These are phyloP conservation scores for Xylaria digitata DNA, from an alignment of 2,329 filamentous ascomycete species.

Conservation along the genomic window DNA sequence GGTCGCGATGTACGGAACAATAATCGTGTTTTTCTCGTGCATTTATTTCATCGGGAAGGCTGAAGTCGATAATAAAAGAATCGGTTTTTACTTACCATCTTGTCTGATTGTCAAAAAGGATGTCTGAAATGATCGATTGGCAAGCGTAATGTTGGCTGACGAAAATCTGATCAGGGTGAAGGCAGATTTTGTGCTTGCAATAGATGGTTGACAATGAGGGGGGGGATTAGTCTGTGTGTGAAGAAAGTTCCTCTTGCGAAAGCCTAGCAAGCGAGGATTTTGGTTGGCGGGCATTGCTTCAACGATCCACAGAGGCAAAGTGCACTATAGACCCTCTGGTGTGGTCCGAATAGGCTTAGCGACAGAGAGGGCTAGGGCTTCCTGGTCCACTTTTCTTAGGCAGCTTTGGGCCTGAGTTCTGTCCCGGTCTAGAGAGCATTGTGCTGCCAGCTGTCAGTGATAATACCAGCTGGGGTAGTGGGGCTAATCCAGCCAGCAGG, in stretches of 20 bases:
- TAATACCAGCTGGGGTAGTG: constrained; percentile 24
- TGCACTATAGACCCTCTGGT: constrained; percentile 39
- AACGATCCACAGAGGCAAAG: constrained; percentile 38
- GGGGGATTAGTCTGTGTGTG: constrained; percentile 61
- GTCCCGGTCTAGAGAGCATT: not conserved
- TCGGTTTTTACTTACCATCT: constrained; percentile 70
- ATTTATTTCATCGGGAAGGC: constrained; percentile 20
- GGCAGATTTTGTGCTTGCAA: constrained; percentile 62
- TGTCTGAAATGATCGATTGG: constrained; percentile 56
- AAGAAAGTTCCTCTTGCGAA: constrained; percentile 52
- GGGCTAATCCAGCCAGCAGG: constrained; percentile 1
- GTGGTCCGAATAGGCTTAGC: constrained; percentile 44
- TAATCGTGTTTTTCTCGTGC: constrained; percentile 28
- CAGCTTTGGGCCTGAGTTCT: constrained; percentile 23
- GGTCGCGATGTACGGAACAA: constrained; percentile 25
- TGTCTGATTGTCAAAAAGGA: constrained; percentile 65
- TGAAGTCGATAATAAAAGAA: constrained; percentile 29
- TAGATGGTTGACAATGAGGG: constrained; percentile 55
- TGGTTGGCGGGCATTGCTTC: constrained; percentile 38
- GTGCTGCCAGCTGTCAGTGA: constrained; percentile 14
- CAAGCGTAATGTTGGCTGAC: constrained; percentile 62
- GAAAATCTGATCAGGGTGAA: constrained; percentile 61
- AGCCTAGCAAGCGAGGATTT: constrained; percentile 48
- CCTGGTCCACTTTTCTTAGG: constrained; percentile 30
- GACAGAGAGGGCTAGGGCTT: constrained; percentile 49